Percentiles rank a stretch among this genome's conserved stretches.
These are phyloP conservation scores for Penicillium longicatenatum DNA, from an alignment of 495 filamentous ascomycete species.

Conservation along the genomic window DNA sequence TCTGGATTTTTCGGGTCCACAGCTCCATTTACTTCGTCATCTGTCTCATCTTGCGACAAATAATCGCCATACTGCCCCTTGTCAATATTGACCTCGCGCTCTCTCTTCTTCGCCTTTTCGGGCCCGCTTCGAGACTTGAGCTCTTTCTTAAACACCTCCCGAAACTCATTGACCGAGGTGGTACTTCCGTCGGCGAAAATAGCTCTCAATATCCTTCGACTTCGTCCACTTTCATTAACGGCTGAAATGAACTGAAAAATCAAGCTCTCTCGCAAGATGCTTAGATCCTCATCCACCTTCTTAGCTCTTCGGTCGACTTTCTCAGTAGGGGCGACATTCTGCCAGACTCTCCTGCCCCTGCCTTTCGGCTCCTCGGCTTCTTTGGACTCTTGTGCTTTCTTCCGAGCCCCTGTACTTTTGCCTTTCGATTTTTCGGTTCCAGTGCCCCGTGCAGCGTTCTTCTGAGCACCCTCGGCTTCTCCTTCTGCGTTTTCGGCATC, in stretches of 20 bases:
- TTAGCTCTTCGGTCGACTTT: neutral
- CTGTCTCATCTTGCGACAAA: conserved; percentile 44
- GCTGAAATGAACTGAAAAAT: conserved; percentile 55
- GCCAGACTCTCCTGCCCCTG: neutral
- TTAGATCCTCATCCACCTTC: conserved; percentile 24
- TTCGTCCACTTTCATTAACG: conserved; percentile 37
- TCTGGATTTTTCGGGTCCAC: conserved; percentile 14
- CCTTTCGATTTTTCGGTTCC: conserved; percentile 2
- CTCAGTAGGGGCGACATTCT: neutral
- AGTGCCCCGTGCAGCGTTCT: neutral
- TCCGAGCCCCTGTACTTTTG: conserved; percentile 9
- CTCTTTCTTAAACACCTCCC: conserved; percentile 62
- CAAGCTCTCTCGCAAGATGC: conserved; percentile 51
- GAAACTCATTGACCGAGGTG: conserved; percentile 54
- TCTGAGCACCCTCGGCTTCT: conserved; percentile 6
- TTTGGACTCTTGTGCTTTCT: neutral
- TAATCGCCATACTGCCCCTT: conserved; percentile 61
- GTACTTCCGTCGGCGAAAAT: conserved; percentile 64
- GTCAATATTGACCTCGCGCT: conserved; percentile 58
- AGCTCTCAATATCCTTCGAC: conserved; percentile 59
- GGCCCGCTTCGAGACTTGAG: conserved; percentile 34
- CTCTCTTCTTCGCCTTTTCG: conserved; percentile 39
- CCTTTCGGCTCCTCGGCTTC: neutral
- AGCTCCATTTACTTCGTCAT: conserved; percentile 35
- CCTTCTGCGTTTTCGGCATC: conserved; percentile 5